A percentile compares a stretch with the other conserved stretches of the same genome.
These are phyloP conservation scores for Hymenoscyphus infarciens DNA, from an alignment of 2,329 filamentous ascomycete genomes.

Conservation along the genomic window DNA sequence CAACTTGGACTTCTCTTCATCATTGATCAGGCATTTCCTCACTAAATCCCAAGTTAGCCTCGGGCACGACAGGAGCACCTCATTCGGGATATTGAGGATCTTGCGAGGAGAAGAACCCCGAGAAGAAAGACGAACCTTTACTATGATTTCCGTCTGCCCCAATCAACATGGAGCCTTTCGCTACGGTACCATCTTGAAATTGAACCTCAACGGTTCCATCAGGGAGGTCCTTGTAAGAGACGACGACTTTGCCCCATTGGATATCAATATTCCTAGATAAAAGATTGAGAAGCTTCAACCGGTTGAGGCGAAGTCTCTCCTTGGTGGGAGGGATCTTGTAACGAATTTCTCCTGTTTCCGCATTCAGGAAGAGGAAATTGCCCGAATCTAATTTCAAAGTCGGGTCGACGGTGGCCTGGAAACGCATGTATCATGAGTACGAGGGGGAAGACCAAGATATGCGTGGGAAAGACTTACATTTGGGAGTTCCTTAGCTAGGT, in stretches of 20 bases:
- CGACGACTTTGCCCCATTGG: constrained; percentile 2
- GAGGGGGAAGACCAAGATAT: neutral
- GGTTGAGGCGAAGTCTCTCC: constrained; percentile 2
- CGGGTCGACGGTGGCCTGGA: neutral
- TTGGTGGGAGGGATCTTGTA: constrained; percentile 6
- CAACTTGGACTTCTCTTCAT: neutral
- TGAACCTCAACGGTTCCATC: constrained; percentile 4
- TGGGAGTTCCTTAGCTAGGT: neutral
- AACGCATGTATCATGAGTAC: neutral
- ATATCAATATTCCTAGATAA: constrained; percentile 2
- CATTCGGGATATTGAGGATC: neutral
- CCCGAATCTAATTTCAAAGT: constrained; percentile 1
- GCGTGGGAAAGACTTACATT: neutral
- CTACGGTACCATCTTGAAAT: neutral
- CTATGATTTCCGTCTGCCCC: constrained; percentile 5
- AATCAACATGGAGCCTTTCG: neutral
- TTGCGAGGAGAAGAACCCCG: neutral
- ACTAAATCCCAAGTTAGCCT: neutral
- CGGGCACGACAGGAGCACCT: neutral
- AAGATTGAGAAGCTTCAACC: constrained; percentile 1
- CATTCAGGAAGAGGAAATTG: constrained; percentile 4
- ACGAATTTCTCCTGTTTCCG: constrained; percentile 7
- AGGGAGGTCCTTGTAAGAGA: neutral
- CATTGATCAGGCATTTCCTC: neutral
- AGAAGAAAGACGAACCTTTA: constrained; percentile 2